Base-by-base conservation (phyloP, 495 filamentous ascomycete genomes). In the Cairneyella variabilis region DNA sequence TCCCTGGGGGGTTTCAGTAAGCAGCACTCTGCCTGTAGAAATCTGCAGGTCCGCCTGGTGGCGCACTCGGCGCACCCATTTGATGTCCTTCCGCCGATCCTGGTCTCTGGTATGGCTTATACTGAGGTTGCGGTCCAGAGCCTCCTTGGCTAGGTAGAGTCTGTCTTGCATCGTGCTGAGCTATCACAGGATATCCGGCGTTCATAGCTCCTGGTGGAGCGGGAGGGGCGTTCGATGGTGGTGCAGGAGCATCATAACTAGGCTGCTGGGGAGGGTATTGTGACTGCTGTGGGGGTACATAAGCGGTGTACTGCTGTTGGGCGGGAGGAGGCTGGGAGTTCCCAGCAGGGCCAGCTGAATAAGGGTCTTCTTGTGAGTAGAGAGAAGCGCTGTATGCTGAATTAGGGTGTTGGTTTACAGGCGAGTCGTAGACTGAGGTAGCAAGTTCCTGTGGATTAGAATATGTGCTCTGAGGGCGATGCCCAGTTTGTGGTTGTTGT, bases 371-470 rank as follows among this genome's bases (percentile, higher is more conserved):
- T 28, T 73, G 69, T 1, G 79, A 75, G 60, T 87, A 85, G 45
- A 71, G 68, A 3, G 83, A 79, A 3, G 80, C 74, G 6, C 78
- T 77, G 53, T 86, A 88, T 2, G 51, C 23, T 11, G 58, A 54
- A 12, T 55, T 42, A 0, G 76, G 73, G 48, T 76, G 78, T 43
- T 77, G 76, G 27, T 83, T 84, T 34, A 88, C 78, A 17, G 89
- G 89, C 5, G 87, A 89, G 62, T 92, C 87, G 58, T 93, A 95
- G 10, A 81, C 80, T 5, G 86, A 86, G n/a, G 89, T 90, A 27
- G 87, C 86, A 36, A 95, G 73, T 73, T 95, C 89, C 66, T 92
- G 89, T 1, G 89, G 89, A 40, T 84, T 82, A 53, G 56, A 68
- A 59, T 88, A 88, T 41, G 82, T 88, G 56, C 84, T 90, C 65